Percentiles rank a stretch among this genome's conserved stretches.
phyloP scores from a whole-genome alignment of 2,329 filamentous ascomycete genomes.

The Aspergillus versicolor region DNA sequence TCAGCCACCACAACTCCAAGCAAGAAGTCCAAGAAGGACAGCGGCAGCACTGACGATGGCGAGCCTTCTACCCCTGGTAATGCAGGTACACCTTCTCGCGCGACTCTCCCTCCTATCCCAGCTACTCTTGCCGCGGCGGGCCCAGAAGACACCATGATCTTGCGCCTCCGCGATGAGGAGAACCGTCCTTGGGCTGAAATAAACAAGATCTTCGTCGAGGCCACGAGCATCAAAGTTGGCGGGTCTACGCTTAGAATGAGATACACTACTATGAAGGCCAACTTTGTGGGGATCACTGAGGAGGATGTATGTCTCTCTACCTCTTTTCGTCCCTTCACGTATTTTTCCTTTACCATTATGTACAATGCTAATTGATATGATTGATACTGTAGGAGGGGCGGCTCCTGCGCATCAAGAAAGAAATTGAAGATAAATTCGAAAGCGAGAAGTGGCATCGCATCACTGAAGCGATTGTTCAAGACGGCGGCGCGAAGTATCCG shows the following conservation, averaged over 20 bases:
- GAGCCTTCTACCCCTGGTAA: background rate
- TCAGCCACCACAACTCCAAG: conserved; percentile 4
- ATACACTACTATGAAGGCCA: conserved; percentile 39
- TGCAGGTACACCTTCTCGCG: conserved; percentile 5
- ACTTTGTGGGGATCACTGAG: conserved; percentile 36
- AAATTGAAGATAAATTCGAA: conserved; percentile 41
- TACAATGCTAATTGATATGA: background rate
- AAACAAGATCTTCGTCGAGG: conserved; percentile 19
- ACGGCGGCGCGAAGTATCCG: conserved; percentile 35
- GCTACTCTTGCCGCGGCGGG: conserved; percentile 21
- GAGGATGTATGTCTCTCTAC: conserved; percentile 33
- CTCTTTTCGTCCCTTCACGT: background rate
- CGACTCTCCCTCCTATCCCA: conserved; percentile 20
- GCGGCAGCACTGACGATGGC: background rate
- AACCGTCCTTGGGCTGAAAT: conserved; percentile 28
- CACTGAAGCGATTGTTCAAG: conserved; percentile 29
- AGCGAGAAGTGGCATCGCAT: conserved; percentile 41
- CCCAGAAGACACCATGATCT: conserved; percentile 25
- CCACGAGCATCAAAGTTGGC: conserved; percentile 34
- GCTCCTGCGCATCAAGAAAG: conserved; percentile 37
- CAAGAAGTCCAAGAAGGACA: conserved; percentile 17
- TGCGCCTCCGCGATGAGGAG: conserved; percentile 29
- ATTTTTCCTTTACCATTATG: background rate
- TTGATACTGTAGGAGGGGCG: conserved; percentile 22
- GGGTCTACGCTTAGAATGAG: conserved; percentile 39